A percentile compares a stretch with the other conserved stretches of the same genome.
Evolutionary conservation across 139 green algal species (phyloP).

Genomic region (Volvox reticuliferus): DNA sequence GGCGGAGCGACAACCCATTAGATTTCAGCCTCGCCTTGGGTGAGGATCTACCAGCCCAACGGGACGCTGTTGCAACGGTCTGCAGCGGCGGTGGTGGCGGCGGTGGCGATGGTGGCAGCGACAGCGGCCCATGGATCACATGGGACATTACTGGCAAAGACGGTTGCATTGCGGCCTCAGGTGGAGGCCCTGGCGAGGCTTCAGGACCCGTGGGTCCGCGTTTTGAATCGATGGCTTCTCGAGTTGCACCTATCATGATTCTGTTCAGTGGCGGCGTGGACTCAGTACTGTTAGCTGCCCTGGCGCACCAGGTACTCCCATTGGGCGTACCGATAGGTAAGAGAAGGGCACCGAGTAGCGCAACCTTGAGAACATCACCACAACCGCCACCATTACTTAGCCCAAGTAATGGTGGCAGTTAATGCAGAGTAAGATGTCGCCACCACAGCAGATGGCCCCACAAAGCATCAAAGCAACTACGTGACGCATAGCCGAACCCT

Average conservation of each 20-base stretch:
- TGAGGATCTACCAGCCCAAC: too few relatives aligned
- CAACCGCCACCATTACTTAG: too few relatives aligned
- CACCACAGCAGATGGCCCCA: too few relatives aligned
- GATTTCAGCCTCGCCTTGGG: not conserved
- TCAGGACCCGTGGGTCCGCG: too few relatives aligned
- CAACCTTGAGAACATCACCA: too few relatives aligned
- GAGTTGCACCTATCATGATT: constrained; percentile 74
- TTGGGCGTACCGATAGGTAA: constrained; percentile 53
- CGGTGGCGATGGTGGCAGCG: not conserved
- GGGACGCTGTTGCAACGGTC: not conserved
- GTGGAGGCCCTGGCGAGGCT: too few relatives aligned
- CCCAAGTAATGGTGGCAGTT: too few relatives aligned
- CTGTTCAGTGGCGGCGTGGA: constrained; percentile 94
- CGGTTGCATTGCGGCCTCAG: too few relatives aligned
- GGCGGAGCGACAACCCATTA: not conserved
- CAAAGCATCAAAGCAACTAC: too few relatives aligned
- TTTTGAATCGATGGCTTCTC: not conserved
- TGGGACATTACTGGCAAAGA: too few relatives aligned
- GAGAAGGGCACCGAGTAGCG: not conserved
- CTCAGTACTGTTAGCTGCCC: constrained; percentile 85
- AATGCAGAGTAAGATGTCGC: too few relatives aligned
- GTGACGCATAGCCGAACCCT: too few relatives aligned
- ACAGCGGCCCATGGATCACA: not conserved
- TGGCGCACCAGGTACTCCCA: constrained; percentile 77
- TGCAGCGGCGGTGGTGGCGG: not conserved